These are phyloP conservation scores for Haberlea rhodopensis DNA, from an alignment of 257 asterid species.

Conservation along the genomic window DNA sequence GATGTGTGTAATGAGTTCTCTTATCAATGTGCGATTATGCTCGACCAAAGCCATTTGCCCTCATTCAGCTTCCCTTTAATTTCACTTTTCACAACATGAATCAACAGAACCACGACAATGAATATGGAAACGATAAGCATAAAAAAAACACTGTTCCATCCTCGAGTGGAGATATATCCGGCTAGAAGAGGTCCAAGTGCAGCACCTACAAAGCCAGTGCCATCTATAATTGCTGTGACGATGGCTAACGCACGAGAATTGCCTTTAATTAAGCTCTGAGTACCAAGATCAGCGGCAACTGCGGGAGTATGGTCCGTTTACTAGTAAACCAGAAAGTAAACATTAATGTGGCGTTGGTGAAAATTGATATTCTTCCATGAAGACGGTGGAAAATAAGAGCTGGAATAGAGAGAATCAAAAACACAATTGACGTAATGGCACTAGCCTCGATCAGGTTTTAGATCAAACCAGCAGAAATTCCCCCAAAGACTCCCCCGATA, in stretches of 20 bases:
- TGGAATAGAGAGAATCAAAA: slow-evolving; percentile 69
- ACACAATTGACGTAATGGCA: slow-evolving; percentile 63
- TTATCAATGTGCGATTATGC: slow-evolving; percentile 24
- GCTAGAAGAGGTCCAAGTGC: slow-evolving; percentile 94
- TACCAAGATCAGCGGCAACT: slow-evolving; percentile 94
- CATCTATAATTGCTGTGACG: slow-evolving; percentile 90
- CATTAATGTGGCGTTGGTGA: slow-evolving; percentile 52
- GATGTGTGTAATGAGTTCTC: slow-evolving; percentile 18
- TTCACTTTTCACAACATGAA: slow-evolving; percentile 63
- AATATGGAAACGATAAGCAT: slow-evolving; percentile 65
- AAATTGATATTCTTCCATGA: slow-evolving; percentile 73
- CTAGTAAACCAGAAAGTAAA: slow-evolving; percentile 74
- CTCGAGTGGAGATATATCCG: slow-evolving; percentile 85
- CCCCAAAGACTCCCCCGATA: slow-evolving; percentile 86
- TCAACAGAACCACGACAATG: slow-evolving; percentile 54
- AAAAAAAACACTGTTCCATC: slow-evolving; percentile 86
- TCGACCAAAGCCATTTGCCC: slow-evolving; percentile 77
- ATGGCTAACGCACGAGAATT: slow-evolving; percentile 86
- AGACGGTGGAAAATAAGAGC: slow-evolving; percentile 61
- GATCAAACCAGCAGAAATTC: slow-evolving; percentile 71
- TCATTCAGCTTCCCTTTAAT: slow-evolving; percentile 52
- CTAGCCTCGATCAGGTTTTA: slow-evolving; percentile 83
- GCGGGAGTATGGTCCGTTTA: slow-evolving; percentile 86
- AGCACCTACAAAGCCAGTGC: slow-evolving; percentile 94
- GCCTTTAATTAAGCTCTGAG: slow-evolving; percentile 57